phyloP scores from a whole-genome alignment of 805 yeast species.

The Myxozyma melibiosi region DNA sequence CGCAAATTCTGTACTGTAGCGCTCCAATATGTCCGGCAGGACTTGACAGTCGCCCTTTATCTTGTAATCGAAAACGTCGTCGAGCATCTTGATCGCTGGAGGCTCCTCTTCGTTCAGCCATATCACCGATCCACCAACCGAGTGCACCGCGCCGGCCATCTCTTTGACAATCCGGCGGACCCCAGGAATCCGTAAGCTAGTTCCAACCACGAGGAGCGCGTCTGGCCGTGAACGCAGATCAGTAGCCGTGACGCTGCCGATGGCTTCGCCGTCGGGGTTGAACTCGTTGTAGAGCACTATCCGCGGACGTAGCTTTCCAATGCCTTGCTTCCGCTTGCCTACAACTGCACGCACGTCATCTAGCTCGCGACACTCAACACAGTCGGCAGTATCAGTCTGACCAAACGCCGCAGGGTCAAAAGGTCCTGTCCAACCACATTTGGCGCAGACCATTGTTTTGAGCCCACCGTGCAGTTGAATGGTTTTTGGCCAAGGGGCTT shows the following conservation, averaged over 20 bases:
- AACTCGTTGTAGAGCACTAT: constrained; percentile 72
- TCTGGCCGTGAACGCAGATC: constrained; percentile 73
- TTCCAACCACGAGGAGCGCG: constrained; percentile 78
- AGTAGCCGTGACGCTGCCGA: constrained; percentile 69
- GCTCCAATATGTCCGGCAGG: constrained; percentile 44
- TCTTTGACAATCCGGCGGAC: constrained; percentile 64
- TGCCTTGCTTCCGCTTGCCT: constrained; percentile 65
- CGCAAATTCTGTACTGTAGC: too few relatives aligned
- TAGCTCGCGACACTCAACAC: constrained; percentile 65
- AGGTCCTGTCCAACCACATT: constrained; percentile 62
- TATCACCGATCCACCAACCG: constrained; percentile 59
- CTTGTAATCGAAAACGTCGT: constrained; percentile 60
- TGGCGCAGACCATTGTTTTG: constrained; percentile 70
- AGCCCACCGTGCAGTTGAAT: constrained; percentile 87
- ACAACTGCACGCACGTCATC: constrained; percentile 59
- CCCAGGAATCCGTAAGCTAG: constrained; percentile 80
- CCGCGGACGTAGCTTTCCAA: constrained; percentile 65
- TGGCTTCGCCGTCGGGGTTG: constrained; percentile 86
- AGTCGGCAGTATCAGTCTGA: constrained; percentile 49
- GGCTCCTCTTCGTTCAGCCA: constrained; percentile 59
- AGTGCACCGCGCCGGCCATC: constrained; percentile 58
- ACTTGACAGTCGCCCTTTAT: constrained; percentile 69
- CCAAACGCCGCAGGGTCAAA: constrained; percentile 58
- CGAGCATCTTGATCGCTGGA: constrained; percentile 44
- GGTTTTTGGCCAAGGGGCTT: constrained; percentile 56